These are phyloP conservation scores for Huntiella savannae DNA, from an alignment of 2,329 filamentous ascomycete genomes.

Conservation along the genomic window DNA sequence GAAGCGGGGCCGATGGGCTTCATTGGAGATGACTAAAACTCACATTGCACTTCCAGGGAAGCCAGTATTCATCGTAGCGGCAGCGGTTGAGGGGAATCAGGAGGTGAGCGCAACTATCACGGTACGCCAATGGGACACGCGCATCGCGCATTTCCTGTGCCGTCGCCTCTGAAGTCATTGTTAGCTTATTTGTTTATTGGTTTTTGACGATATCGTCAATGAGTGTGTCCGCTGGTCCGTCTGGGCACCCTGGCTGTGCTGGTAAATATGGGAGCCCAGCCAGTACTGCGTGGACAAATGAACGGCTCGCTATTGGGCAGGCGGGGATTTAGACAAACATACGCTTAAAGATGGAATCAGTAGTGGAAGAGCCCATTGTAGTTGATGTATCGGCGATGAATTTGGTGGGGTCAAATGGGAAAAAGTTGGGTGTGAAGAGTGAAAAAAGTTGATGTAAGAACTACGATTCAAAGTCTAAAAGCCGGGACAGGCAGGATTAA, in stretches of 20 bases:
- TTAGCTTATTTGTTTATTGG: neutral
- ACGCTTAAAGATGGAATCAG: neutral
- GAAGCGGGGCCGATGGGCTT: neutral
- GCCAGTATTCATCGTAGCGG: slow-evolving; percentile 76
- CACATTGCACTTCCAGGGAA: slow-evolving; percentile 97
- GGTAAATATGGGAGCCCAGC: neutral
- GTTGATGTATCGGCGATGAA: neutral
- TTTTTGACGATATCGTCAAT: neutral
- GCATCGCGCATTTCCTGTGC: slow-evolving; percentile 89
- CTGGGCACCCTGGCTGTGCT: no score
- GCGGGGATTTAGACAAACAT: neutral
- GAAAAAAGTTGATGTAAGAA: no score
- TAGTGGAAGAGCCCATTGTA: neutral
- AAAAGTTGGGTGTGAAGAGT: no score
- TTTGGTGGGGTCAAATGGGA: no score
- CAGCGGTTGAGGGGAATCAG: slow-evolving; percentile 92
- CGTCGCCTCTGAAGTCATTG: slow-evolving; percentile 40
- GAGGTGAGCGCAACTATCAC: slow-evolving; percentile 87
- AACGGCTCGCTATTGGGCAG: neutral
- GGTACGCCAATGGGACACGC: slow-evolving; percentile 71
- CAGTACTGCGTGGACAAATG: neutral
- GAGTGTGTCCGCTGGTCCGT: no score
- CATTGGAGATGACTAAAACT: slow-evolving; percentile 17
- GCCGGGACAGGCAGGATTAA: no score
- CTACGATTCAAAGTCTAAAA: no score